Base-by-base conservation (phyloP, 768 basidiomycete genomes). In the Mycena vulgaris region DNA sequence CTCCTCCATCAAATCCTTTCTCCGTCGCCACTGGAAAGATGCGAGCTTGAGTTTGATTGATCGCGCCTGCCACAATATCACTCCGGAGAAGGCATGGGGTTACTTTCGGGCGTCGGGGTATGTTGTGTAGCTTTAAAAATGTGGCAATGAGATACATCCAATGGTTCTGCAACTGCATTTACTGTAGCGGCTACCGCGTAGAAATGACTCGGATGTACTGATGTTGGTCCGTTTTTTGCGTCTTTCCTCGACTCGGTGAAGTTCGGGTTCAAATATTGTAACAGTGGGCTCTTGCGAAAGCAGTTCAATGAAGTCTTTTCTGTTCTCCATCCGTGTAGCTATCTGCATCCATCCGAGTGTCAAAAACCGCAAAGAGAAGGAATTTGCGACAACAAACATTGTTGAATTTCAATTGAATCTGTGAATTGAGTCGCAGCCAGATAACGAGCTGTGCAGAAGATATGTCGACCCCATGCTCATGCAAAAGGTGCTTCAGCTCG, bases 41-140 rank as follows among this genome's bases (percentile, higher is more conserved):
- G n/a, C 45, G 3, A 31, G 30, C 16, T 25, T 60, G 42, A 35
- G 59, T 47, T 3, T 48, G 30, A 60, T 60, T 21, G 59, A 47
- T 25, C 14, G 45, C 2, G 70, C 73, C 19, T 72, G 70, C 49
- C 63, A 66, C 16, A 63, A 53, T 27, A 66, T 74, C 40, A 72
- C 70, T 47, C 68, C 67, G 17, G 49, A 71, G 63, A 74, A 71
- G 67, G 73, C 70, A 19, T 62, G 49, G 62, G 66, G 70, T 7
- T 71, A 37, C 21, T 74, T 74, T 40, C 28, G 25, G 21, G 59
- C 59, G 7, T 42, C 42, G 14, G 42, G 42, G 5, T 42, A 42
- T 42, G 42, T 42, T 45, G 64, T 73, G 16, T 73, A 70, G 63
- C 42, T 63, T n/a, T 47, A 17, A 13, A 35, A 35, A 6, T 6